These are phyloP conservation scores for Fusarium vanettenii DNA, from an alignment of 2,329 filamentous ascomycete genomes.

Conservation along the genomic window DNA sequence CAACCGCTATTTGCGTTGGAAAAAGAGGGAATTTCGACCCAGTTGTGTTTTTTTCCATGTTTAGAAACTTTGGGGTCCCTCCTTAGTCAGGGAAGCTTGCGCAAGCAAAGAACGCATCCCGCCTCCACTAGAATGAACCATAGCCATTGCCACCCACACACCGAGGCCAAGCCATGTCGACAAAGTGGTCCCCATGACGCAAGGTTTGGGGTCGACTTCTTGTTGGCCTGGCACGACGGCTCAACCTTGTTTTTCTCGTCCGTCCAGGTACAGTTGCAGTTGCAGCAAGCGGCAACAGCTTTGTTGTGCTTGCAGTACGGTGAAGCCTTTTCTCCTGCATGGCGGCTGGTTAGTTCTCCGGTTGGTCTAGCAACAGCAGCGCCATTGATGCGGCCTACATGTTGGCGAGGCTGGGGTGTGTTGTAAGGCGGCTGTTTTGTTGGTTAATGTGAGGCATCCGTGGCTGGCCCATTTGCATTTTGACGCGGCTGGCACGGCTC, in stretches of 20 bases:
- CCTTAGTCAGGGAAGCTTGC: constrained; percentile 28
- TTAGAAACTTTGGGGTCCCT: constrained; percentile 5
- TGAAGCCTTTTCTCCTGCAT: not conserved
- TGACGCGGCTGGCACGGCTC: constrained; percentile 15
- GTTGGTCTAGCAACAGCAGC: constrained; percentile 10
- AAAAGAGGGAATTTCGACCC: not conserved
- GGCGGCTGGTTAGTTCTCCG: not conserved
- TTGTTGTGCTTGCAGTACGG: not conserved
- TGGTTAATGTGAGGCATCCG: not conserved
- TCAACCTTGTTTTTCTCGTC: not conserved
- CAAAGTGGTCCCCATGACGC: constrained; percentile 20
- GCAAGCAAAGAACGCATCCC: constrained; percentile 26
- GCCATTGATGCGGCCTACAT: not conserved
- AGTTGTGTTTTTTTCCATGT: not conserved
- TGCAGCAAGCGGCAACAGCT: not conserved
- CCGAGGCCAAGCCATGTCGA: not conserved
- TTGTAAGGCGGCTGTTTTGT: not conserved
- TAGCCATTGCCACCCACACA: not conserved
- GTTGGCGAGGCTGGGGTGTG: not conserved
- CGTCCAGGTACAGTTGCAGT: not conserved
- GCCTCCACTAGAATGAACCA: constrained; percentile 27
- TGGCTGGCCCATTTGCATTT: constrained; percentile 2
- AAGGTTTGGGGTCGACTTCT: not conserved
- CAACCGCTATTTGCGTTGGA: not conserved
- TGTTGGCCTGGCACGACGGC: constrained; percentile 1